A percentile compares a stretch with the other conserved stretches of the same genome.
Conservation (phyloP, 2,329 filamentous ascomycete species). For the Chrysoporthe puriensis region DNA sequence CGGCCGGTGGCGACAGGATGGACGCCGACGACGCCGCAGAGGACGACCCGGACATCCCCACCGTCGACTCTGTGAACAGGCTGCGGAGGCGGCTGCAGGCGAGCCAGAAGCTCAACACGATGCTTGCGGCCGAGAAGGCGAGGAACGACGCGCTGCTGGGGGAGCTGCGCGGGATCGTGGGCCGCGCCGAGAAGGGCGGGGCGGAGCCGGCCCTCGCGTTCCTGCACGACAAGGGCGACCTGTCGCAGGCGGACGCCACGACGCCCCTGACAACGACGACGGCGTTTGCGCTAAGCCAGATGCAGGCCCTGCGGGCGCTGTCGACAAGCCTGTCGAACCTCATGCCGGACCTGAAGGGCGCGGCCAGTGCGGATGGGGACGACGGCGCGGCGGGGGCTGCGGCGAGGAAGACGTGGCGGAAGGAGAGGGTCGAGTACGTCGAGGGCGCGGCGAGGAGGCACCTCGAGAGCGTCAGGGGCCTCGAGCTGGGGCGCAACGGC, state of each 20-base stretch:
- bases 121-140: slow-evolving; percentile 69
- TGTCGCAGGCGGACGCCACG: slow-evolving; percentile 54
- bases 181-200: slow-evolving; percentile 33
- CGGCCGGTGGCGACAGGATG: slow-evolving; percentile 26
- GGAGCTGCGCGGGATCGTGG: slow-evolving; percentile 58
- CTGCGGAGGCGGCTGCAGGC: slow-evolving; percentile 77
- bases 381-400: slow-evolving; percentile 22
- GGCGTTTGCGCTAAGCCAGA: slow-evolving; percentile 79
- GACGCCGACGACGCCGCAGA: slow-evolving; percentile 29
- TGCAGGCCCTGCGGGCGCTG: slow-evolving; percentile 76
- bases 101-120: slow-evolving; percentile 73
- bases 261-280: slow-evolving; percentile 71
- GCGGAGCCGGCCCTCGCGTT: slow-evolving; percentile 56
- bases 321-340: slow-evolving; percentile 64
- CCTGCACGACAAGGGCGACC: slow-evolving; percentile 55
- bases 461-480: slow-evolving; percentile 69
- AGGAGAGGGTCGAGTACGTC: slow-evolving; percentile 79
- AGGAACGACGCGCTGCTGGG: slow-evolving; percentile 73
- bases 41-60: slow-evolving; percentile 47
- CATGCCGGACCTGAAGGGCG: slow-evolving; percentile 60
- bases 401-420: slow-evolving; percentile 60
- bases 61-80: slow-evolving; percentile 69
- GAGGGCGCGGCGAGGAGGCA: slow-evolving; percentile 78
- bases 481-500: slow-evolving; percentile 65
- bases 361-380: background rate